These are phyloP conservation scores for Cercophora samala DNA, from an alignment of 495 filamentous ascomycete species.

Conservation along the genomic window DNA sequence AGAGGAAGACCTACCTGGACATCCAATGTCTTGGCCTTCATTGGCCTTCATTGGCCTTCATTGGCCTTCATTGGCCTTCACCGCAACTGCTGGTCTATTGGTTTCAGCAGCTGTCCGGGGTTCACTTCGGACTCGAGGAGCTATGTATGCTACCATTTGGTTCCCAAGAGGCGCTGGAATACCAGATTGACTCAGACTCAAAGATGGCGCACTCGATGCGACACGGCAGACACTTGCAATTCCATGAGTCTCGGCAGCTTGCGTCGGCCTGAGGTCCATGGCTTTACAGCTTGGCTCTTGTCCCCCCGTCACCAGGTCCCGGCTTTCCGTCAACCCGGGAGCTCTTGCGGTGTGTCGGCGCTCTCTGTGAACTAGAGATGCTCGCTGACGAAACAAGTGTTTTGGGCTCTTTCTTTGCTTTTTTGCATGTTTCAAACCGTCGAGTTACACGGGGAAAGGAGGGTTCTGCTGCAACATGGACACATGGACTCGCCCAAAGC, in stretches of 20 bases:
- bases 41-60: too few relatives aligned
- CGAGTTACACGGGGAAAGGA: conserved; percentile 1
- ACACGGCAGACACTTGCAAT: conserved; percentile 30
- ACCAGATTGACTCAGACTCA: conserved; percentile 36
- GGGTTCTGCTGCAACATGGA: not conserved
- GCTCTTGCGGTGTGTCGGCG: conserved; percentile 10
- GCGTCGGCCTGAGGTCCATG: conserved; percentile 14
- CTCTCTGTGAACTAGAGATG: not conserved
- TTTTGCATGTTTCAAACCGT: conserved; percentile 6
- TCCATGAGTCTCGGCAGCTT: conserved; percentile 29
- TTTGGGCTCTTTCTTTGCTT: not conserved
- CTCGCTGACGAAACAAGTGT: not conserved
- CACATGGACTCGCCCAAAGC: not conserved
- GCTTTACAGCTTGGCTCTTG: not conserved
- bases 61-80: conserved; percentile 19
- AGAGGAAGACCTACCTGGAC: not conserved
- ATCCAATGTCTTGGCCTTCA: too few relatives aligned
- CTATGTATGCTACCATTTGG: conserved; percentile 15
- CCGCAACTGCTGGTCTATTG: conserved; percentile 16
- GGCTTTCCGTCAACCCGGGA: not conserved
- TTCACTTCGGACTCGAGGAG: conserved; percentile 4
- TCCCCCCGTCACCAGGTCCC: conserved; percentile 2
- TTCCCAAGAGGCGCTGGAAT: conserved; percentile 28
- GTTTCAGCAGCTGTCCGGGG: conserved; percentile 19
- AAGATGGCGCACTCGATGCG: conserved; percentile 32